phyloP scores from a whole-genome alignment of 2,329 filamentous ascomycete genomes.

The Diaporthe australafricana region DNA sequence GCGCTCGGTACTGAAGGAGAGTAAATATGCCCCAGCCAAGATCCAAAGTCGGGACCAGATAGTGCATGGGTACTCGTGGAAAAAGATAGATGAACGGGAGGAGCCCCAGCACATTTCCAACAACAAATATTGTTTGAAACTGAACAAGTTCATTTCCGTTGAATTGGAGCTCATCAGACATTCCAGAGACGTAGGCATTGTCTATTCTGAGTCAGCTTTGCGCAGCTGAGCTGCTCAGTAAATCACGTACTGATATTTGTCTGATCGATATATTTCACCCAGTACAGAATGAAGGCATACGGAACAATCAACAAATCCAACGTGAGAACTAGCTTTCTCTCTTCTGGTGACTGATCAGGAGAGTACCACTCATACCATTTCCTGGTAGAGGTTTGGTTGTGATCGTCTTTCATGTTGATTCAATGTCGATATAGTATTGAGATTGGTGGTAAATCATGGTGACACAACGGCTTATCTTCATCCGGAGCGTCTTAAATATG shows the following conservation, averaged over 20 bases:
- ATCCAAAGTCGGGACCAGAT: constrained; percentile 42
- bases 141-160: constrained; percentile 39
- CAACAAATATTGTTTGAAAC: constrained; percentile 42
- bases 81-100: constrained; percentile 44
- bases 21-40: constrained; percentile 43
- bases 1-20: constrained; percentile 41
- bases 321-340: constrained; percentile 39
- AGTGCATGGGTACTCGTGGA: constrained; percentile 44
- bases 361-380: constrained; percentile 41
- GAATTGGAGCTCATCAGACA: constrained; percentile 35
- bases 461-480: background rate
- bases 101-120: constrained; percentile 42
- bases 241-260: constrained; percentile 38
- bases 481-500: background rate
- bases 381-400: background rate
- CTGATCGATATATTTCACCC: constrained; percentile 42
- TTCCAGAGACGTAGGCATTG: constrained; percentile 37
- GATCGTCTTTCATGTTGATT: background rate
- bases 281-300: constrained; percentile 40
- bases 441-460: too few relatives aligned
- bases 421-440: background rate
- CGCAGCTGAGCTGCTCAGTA: background rate
- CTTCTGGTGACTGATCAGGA: constrained; percentile 38
- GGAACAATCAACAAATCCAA: constrained; percentile 40
- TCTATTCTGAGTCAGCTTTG: background rate